Percentiles rank a stretch among this genome's conserved stretches.
Conservation (phyloP, 768 basidiomycete genomes). For the Kwoniella newhampshirensis region DNA sequence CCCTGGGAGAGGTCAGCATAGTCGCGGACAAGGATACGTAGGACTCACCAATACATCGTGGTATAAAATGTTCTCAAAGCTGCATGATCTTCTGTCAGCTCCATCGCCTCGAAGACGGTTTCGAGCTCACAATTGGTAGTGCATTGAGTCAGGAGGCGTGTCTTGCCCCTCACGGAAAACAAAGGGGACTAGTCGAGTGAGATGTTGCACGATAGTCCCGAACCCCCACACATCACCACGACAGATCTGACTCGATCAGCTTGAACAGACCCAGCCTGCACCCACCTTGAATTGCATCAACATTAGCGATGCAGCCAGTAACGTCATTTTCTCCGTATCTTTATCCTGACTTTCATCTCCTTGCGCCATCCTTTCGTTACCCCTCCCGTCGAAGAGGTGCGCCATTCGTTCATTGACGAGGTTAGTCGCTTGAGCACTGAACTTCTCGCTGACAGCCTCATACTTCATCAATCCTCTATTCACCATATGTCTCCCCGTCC, state of each 20-base stretch:
- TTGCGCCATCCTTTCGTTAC: not conserved
- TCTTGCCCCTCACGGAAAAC: constrained; percentile 21
- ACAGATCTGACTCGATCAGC: constrained; percentile 33
- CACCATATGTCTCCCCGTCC: constrained; percentile 34
- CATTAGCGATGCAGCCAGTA: constrained; percentile 40
- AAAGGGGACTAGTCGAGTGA: constrained; percentile 11
- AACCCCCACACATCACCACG: constrained; percentile 45
- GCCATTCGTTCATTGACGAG: constrained; percentile 13
- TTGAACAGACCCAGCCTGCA: constrained; percentile 1
- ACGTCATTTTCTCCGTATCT: constrained; percentile 33
- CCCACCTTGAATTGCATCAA: constrained; percentile 44
- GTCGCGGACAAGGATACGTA: no score
- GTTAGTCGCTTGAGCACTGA: constrained; percentile 21
- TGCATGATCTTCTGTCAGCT: constrained; percentile 4
- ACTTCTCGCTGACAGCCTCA: constrained; percentile 33
- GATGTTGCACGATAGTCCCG: constrained; percentile 21
- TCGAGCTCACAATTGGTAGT: constrained; percentile 31
- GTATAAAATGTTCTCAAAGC: constrained; percentile 42
- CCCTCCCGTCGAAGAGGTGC: constrained; percentile 10
- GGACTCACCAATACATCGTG: constrained; percentile 39
- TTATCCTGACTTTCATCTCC: not conserved
- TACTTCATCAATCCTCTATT: constrained; percentile 29
- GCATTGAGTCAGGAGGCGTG: constrained; percentile 21
- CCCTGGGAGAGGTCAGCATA: constrained; percentile 16
- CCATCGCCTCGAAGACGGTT: not conserved